Evolutionary conservation across 768 basidiomycete species (phyloP).

Genomic region (Melanogaster broomeanus): DNA sequence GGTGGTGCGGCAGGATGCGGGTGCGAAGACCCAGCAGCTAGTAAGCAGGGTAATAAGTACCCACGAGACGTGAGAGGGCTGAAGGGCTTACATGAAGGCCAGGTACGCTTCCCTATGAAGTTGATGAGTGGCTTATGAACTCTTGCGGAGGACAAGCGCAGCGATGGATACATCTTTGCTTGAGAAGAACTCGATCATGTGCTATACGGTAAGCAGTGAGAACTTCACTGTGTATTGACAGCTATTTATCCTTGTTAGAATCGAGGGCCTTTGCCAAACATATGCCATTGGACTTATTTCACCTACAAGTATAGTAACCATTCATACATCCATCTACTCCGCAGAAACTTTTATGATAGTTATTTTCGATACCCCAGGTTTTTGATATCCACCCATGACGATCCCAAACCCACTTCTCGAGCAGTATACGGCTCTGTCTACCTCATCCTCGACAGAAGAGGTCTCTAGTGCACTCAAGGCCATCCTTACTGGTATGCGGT

Average conservation of each 20-base stretch:
- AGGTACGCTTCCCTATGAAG: slow-evolving; percentile 60
- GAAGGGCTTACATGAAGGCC: slow-evolving; percentile 44
- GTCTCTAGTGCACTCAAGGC: slow-evolving; percentile 9
- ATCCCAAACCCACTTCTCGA: slow-evolving; percentile 9
- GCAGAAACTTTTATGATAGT: not conserved
- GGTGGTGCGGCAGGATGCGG: slow-evolving; percentile 71
- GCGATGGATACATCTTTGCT: slow-evolving; percentile 33
- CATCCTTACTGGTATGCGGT: slow-evolving; percentile 14
- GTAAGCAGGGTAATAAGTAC: slow-evolving; percentile 5
- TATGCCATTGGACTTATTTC: too few species aligned
- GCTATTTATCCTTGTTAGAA: slow-evolving; percentile 23
- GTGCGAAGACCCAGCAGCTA: slow-evolving; percentile 42
- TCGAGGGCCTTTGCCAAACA: slow-evolving; percentile 18
- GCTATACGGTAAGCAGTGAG: too few species aligned
- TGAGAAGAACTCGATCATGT: not conserved
- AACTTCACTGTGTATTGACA: too few species aligned
- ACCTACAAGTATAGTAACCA: slow-evolving; percentile 13
- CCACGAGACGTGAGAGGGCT: not conserved
- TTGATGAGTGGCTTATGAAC: slow-evolving; percentile 61
- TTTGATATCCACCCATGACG: slow-evolving; percentile 11
- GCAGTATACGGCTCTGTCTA: slow-evolving; percentile 20
- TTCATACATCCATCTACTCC: not conserved
- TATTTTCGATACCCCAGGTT: not conserved
- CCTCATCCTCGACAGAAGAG: slow-evolving; percentile 6
- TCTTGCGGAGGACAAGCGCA: slow-evolving; percentile 40